Percentiles rank a stretch among this genome's conserved stretches.
phyloP scores from a whole-genome alignment of 192 early-diverging fungal genomes.

The Obelidium mucronatum region DNA sequence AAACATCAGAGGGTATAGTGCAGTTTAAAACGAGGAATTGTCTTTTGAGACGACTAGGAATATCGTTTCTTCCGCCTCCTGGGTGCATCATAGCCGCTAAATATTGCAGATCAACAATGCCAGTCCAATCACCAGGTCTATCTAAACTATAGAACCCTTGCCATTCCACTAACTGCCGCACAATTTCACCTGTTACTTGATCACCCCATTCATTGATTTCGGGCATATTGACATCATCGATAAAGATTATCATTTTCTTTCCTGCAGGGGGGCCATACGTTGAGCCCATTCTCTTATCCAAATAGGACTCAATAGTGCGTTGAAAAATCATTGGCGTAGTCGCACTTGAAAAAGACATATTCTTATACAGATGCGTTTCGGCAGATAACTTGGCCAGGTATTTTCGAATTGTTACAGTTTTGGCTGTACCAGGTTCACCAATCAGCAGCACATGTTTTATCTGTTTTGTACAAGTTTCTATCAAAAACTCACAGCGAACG shows the following conservation, averaged over 20 bases:
- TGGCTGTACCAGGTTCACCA: constrained; percentile 71
- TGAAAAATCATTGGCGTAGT: constrained; percentile 73
- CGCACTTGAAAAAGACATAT: constrained; percentile 66
- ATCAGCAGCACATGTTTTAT: constrained; percentile 64
- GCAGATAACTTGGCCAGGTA: constrained; percentile 66
- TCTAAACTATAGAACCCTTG: constrained; percentile 73
- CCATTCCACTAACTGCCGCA: constrained; percentile 69
- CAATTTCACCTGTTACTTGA: constrained; percentile 68
- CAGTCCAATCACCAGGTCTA: constrained; percentile 72
- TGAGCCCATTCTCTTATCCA: constrained; percentile 72
- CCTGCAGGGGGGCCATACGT: constrained; percentile 72
- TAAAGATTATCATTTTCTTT: constrained; percentile 71
- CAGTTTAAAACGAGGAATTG: constrained; percentile 68
- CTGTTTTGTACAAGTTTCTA: constrained; percentile 66
- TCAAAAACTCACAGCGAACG: constrained; percentile 66
- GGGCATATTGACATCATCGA: constrained; percentile 74
- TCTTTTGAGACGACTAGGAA: constrained; percentile 66
- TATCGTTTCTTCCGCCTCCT: constrained; percentile 71
- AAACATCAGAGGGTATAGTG: constrained; percentile 70
- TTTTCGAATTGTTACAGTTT: constrained; percentile 67
- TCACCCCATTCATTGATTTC: constrained; percentile 77
- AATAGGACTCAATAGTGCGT: constrained; percentile 68
- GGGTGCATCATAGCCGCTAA: constrained; percentile 74
- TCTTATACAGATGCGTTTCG: constrained; percentile 68
- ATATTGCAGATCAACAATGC: constrained; percentile 67